Base-by-base conservation (phyloP, 1,139 yeast genomes). In the Magnusiomyces ingens region DNA sequence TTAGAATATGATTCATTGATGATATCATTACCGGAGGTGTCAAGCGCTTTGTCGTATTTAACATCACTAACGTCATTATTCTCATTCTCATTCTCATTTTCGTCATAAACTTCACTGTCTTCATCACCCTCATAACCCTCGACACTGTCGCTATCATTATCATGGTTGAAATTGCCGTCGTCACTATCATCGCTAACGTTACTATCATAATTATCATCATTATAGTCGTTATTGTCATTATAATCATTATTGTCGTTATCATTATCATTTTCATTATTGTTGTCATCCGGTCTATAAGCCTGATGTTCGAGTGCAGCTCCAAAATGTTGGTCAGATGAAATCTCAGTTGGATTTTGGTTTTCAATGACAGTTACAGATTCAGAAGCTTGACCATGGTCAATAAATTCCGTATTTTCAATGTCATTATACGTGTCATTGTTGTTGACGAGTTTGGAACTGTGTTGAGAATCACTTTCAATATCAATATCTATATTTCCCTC, bases 71-170 rank as follows among this genome's bases (percentile, higher is more conserved):
- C 22, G 44, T 15, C 6, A 17, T 50, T 11, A 51, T 41, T 4
- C 52, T 52, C 35, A 45, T 22, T 15, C 22, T 50, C 19, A 46
- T 55, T n/a, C 42, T 48, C 29, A 41, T 46, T 18, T 48, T 50
- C 49, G 52, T 55, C 15, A 45, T 47, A 1, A 50, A 18, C 19
- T 12, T 35, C 47, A 21, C 19, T 44, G n/a, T 18, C 15, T 5
- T 35, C 35, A 22, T 44, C 29, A 17, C 12, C 15, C 6, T 32
- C 45, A 17, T 42, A 19, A 8, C 21, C 4, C 5, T 35, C 35
- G 29, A 18, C 29, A 17, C 10, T 26, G n/a, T 35, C 47, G 15
- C 19, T 44, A 13, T 21, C n/a, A 44, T 35, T 35, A n/a, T 44
- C 29, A 17, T 21, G 6, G n/a, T 35, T 32, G 15, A 19, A 19